Conservation (phyloP, 83 land plant genomes). For the Diphasiastrum complanatum region DNA sequence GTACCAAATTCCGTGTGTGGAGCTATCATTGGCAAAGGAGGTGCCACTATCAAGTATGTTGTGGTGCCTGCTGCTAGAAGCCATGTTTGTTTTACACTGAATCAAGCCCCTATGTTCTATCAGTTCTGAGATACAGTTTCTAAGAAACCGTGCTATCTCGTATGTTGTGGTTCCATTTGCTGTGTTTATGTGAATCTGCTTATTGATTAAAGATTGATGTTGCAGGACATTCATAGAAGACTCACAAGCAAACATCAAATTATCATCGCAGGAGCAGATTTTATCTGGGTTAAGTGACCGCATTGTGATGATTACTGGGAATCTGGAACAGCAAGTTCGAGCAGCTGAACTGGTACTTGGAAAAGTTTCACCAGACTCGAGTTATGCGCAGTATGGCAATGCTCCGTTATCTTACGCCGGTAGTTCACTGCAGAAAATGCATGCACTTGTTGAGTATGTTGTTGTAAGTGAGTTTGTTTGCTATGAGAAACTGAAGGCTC, state of each 20-base stretch:
- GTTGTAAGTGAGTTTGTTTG: too few species aligned
- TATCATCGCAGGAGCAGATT: slow-evolving; percentile 64
- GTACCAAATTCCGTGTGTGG: slow-evolving; percentile 91
- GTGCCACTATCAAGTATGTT: slow-evolving; percentile 83
- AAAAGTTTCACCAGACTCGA: slow-evolving; percentile 61
- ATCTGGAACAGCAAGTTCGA: slow-evolving; percentile 57
- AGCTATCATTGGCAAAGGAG: slow-evolving; percentile 88
- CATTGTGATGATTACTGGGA: slow-evolving; percentile 59
- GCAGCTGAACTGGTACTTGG: slow-evolving; percentile 54
- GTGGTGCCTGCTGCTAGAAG: background rate
- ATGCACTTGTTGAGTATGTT: too few species aligned
- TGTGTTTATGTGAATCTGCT: background rate
- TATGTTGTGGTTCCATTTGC: slow-evolving; percentile 5
- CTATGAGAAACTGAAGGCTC: too few species aligned
- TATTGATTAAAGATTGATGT: background rate
- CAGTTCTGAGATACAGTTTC: too few species aligned
- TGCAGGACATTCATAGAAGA: slow-evolving; percentile 69
- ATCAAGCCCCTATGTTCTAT: background rate
- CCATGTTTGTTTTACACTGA: background rate
- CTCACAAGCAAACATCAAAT: slow-evolving; percentile 68
- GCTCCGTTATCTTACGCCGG: slow-evolving; percentile 73
- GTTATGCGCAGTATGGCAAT: slow-evolving; percentile 45
- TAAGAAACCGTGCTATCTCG: too few species aligned
- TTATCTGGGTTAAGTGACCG: slow-evolving; percentile 56
- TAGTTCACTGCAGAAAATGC: too few species aligned